Evolutionary conservation across 83 land plant genomes (phyloP), one percentile per base, ranked within the genome.

Genomic region (Isoetes engelmannii): DNA sequence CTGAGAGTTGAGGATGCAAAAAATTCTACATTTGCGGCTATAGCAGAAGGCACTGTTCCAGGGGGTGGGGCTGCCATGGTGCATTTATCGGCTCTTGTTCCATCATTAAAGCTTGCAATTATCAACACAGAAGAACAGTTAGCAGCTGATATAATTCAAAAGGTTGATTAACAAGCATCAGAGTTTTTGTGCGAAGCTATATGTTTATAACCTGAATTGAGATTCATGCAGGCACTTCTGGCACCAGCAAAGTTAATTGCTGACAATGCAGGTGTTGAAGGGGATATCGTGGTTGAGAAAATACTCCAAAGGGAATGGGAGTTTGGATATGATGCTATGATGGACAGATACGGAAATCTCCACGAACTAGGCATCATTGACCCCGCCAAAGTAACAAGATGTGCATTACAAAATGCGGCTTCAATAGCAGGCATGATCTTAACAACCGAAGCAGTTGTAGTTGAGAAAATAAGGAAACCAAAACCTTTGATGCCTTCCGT

Each of bases 341-440:
- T 78, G 5, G 85, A 76, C 42, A 75, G 50, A 41, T 92, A 80
- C 60, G 93, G 90, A 67, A 75, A 86, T 58, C 79, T 88, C 17
- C 41, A 88, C 5, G 72, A 19, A 53, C 70, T 86, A 18, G 93
- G 94, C 5, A 90, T 91, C 3, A 69, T 87, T 19, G 97, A 95
- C 72, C 94, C 99, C 68, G 85, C 87, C 6, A 86, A 78, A 72
- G 94, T 91, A 21, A 70, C 87, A 18, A 81, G 92, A 49, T 88
- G 93, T 72, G 93, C 97, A 19, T 83, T 95, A 42, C 83, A 90
- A 73, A 91, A 82, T 79, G 97, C 97, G 43, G 97, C 86, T 6
- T 91, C 94, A 3, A 80, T 95, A 44, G 89, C 94, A 4, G 97
- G 97, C 20, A 72, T 88, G 71, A 76, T 91, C 48, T 75, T 94